Conservation (phyloP, 768 basidiomycete species). For the Mycena floridula region DNA sequence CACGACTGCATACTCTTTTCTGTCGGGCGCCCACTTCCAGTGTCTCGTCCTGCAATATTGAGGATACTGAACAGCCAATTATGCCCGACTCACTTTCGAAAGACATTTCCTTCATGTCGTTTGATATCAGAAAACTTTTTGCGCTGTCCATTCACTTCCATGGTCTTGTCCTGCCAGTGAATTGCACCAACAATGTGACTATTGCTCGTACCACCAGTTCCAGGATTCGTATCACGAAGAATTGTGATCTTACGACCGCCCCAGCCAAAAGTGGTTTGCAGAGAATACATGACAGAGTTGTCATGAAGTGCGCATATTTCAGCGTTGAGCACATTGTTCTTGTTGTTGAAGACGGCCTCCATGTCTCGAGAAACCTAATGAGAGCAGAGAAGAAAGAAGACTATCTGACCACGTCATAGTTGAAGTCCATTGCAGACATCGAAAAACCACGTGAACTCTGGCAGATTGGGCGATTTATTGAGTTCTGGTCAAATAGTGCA, state of each 20-base stretch:
- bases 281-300: slow-evolving; percentile 35
- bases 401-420: too few relatives aligned
- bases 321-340: slow-evolving; percentile 40
- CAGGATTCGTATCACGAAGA: slow-evolving; percentile 42
- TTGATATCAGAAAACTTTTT: slow-evolving; percentile 35
- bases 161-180: slow-evolving; percentile 42
- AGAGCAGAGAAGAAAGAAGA: too few relatives aligned
- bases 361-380: slow-evolving; percentile 27
- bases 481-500: too few relatives aligned
- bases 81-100: slow-evolving; percentile 19
- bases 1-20: slow-evolving; percentile 38
- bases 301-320: slow-evolving; percentile 36
- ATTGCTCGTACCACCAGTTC: not conserved
- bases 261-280: slow-evolving; percentile 36
- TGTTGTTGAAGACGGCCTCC: slow-evolving; percentile 49
- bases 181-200: slow-evolving; percentile 35
- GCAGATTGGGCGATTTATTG: too few relatives aligned
- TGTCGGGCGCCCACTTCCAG: slow-evolving; percentile 39
- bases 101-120: slow-evolving; percentile 29
- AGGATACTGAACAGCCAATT: not conserved
- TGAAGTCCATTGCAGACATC: too few relatives aligned
- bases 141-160: slow-evolving; percentile 38
- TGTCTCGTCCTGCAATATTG: slow-evolving; percentile 24
- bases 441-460: too few relatives aligned
- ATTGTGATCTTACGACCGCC: slow-evolving; percentile 38